A percentile compares a stretch with the other conserved stretches of the same genome.
These are phyloP conservation scores for Acarospora socialis DNA, from an alignment of 2,329 filamentous ascomycete species.

Conservation along the genomic window DNA sequence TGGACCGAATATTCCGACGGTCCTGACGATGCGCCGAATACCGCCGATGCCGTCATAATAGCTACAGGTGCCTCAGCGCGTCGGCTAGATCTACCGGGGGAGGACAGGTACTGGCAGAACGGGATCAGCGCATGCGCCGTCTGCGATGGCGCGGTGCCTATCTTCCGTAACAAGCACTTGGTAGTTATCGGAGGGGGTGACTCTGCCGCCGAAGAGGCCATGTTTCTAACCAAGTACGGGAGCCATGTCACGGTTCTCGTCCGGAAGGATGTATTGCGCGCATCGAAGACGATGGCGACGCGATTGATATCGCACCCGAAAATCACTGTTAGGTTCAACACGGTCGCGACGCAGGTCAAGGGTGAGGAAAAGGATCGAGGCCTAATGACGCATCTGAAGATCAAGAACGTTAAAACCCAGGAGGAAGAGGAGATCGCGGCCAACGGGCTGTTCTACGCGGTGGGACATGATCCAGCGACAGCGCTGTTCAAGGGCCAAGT, in stretches of 20 bases:
- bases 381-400: constrained; percentile 73
- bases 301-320: constrained; percentile 72
- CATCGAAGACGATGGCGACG: constrained; percentile 83
- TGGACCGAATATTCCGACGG: constrained; percentile 76
- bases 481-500: constrained; percentile 81
- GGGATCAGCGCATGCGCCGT: constrained; percentile 94
- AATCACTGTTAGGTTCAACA: constrained; percentile 80
- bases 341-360: constrained; percentile 65
- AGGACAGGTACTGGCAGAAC: constrained; percentile 95
- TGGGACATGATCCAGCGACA: constrained; percentile 92
- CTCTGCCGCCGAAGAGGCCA: constrained; percentile 90
- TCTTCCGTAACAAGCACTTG: constrained; percentile 91
- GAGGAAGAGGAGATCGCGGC: constrained; percentile 72
- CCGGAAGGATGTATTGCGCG: constrained; percentile 70
- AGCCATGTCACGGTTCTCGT: constrained; percentile 91
- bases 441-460: constrained; percentile 91
- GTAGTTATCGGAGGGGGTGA: constrained; percentile 95
- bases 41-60: constrained; percentile 82
- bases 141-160: constrained; percentile 90
- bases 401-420: constrained; percentile 66
- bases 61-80: constrained; percentile 89
- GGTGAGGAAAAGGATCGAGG: constrained; percentile 61
- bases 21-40: constrained; percentile 59
- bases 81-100: constrained; percentile 67
- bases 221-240: constrained; percentile 96